Base-by-base conservation (phyloP, 2,329 filamentous ascomycete species). In the Calonectria ilicicola region DNA sequence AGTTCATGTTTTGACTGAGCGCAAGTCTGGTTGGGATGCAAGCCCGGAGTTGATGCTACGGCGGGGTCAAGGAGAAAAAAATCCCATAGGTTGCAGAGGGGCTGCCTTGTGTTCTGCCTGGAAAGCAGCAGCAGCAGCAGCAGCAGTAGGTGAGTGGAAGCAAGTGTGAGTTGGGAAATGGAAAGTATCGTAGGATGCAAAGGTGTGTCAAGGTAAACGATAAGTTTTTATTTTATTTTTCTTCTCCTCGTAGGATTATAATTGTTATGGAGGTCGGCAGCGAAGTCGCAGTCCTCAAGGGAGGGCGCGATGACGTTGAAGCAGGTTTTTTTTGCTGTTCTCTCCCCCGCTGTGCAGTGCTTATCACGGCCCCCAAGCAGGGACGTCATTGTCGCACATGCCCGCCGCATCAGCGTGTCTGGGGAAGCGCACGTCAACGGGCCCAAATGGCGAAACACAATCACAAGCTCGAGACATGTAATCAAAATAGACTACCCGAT, bases 301-400 rank as follows among this genome's bases (percentile, higher is more conserved):
- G 40, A 63, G 40, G 58, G 58, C 8, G 58, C 58, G 27, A 63
- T 63, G 58, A 63, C 58, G 32, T 26, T 51, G 53, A 51, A 62
- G 29, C 64, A 51, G 56, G 29, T 44, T 51, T 68, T 63, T 32
- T 2, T 32, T n/a, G 35, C 42, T 29, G 17, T 32, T 19, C n/a
- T n/a, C 56, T 21, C 21, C 17, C 46, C 21, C 5, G 42, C n/a
- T 47, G 44, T 35, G 32, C 10, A 10, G 49, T 29, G 53, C 35
- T 60, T 60, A 60, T 60, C 53, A 23, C 32, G 23, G 29, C 40
- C 27, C 32, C 53, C n/a, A 17, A 26, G 51, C 35, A 40, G 38
- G 40, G 38, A 63, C 38, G 58, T 42, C 38, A 63, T 46, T 63
- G 58, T 63, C 23, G 40, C 40, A 46, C 38, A 46, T 32, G 46